phyloP scores from a whole-genome alignment of 164 flowering plant genomes.

The Warburgia ugandensis region DNA sequence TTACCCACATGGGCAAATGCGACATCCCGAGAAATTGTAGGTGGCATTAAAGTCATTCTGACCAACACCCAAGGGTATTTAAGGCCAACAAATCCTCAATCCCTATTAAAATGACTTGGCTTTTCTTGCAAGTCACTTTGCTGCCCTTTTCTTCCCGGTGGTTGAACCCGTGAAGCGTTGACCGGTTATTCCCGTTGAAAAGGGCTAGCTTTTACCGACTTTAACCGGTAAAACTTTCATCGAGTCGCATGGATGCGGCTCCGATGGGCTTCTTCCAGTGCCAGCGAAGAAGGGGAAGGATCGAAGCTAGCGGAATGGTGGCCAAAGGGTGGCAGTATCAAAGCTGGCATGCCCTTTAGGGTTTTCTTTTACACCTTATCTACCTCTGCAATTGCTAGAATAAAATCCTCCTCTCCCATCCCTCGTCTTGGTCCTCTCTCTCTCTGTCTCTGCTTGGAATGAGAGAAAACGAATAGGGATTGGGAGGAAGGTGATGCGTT shows the following conservation, averaged over 20 bases:
- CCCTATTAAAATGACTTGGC: no score
- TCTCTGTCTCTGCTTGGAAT: constrained; percentile 1
- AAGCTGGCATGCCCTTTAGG: constrained; percentile 44
- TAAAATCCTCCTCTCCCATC: background rate
- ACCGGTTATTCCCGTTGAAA: constrained; percentile 28
- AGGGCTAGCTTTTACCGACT: constrained; percentile 11
- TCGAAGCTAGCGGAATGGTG: constrained; percentile 31
- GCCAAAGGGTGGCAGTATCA: constrained; percentile 21
- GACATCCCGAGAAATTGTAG: no score
- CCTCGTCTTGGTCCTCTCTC: constrained; percentile 2
- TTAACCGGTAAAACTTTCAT: background rate
- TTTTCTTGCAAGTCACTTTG: no score
- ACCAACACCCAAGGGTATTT: no score
- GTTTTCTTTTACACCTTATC: constrained; percentile 2
- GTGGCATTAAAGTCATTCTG: no score
- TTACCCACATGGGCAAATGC: no score
- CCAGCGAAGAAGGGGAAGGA: constrained; percentile 76
- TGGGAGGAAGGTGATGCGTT: constrained; percentile 9
- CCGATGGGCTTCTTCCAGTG: constrained; percentile 34
- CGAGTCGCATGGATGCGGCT: background rate
- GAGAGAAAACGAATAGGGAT: background rate
- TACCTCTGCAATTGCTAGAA: constrained; percentile 3
- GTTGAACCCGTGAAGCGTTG: constrained; percentile 39
- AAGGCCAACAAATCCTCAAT: no score
- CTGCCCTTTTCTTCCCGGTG: no score